Evolutionary conservation across 345 rosid genomes (phyloP), one percentile per base, ranked within the genome.

Genomic region (Bruguiera parviflora): DNA sequence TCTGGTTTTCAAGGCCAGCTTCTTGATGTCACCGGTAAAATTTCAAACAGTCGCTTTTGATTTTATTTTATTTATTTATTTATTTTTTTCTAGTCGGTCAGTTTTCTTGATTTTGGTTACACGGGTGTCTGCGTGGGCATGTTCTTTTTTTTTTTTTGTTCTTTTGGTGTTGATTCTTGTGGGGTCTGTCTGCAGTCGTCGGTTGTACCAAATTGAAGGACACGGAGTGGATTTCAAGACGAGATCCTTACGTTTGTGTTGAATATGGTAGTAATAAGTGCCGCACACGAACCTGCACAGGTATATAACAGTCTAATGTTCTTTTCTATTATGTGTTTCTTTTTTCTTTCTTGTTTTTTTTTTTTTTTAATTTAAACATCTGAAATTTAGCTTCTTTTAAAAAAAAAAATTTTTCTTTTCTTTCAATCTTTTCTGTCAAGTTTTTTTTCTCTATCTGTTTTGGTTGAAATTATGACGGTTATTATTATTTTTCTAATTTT

Each of bases 11-110:
- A 89, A 74, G 95, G 96, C 72, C 92, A 87, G 66, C 72, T 79
- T 77, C 89, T 91, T 69, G 92, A 91, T 73, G 84, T 85, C 80
- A 89, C 97, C 24, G 96, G 96, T 91, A 80, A 16, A 16, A 78
- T 65, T 10, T 22, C 5, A 24, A 11, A 8, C 57, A 43, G 39
- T 18, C 31, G 35, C 21, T 57, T 57, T 8, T n/a, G n/a, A n/a
- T n/a, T n/a, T n/a, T n/a, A n/a, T n/a, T n/a, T 8, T 49, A 18
- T 21, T 37, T 37, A 15, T 8, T 56, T 27, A 27, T 27, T 29
- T 51, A 22, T 5, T 35, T 55, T 35, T 13, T 55, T 55, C 6
- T 22, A 3, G 27, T 55, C 5, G 58, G 15, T 56, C 31, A 13
- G 49, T 13, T 13, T 43, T 43, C 49, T 43, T 43, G 18, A 13